Conservation (phyloP, 306 rosid species). For the Quercus variabilis region DNA sequence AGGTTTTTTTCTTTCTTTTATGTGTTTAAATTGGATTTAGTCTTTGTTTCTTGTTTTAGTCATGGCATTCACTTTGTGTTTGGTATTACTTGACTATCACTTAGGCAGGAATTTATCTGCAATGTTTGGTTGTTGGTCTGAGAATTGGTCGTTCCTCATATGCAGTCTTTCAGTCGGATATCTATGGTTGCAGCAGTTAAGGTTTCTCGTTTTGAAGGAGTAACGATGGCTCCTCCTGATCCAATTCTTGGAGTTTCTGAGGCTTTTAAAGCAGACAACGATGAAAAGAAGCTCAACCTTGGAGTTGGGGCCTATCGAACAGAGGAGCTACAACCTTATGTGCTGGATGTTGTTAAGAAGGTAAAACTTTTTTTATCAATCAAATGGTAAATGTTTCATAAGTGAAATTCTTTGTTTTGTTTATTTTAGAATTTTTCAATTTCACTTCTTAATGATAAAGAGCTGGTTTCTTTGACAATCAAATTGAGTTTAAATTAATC, state of each 20-base stretch:
- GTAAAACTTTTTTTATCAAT: slow-evolving; percentile 30
- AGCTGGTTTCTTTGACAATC: neutral
- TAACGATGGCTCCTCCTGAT: slow-evolving; percentile 95
- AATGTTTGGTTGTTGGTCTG: neutral
- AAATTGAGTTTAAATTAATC: slow-evolving; percentile 2
- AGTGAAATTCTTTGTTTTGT: neutral
- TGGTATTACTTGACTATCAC: neutral
- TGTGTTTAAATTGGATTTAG: neutral
- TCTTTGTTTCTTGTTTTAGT: neutral
- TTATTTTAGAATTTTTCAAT: neutral
- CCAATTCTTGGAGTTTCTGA: slow-evolving; percentile 99
- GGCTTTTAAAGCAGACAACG: slow-evolving; percentile 77
- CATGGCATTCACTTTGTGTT: neutral
- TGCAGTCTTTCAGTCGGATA: slow-evolving; percentile 66
- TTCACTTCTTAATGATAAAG: slow-evolving; percentile 10
- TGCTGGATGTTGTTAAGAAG: slow-evolving; percentile 89
- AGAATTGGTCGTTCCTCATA: slow-evolving; percentile 6
- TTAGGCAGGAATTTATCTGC: neutral
- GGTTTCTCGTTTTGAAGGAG: slow-evolving; percentile 83
- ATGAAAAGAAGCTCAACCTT: slow-evolving; percentile 77
- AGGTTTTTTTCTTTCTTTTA: neutral
- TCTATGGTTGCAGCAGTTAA: slow-evolving; percentile 69
- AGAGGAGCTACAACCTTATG: slow-evolving; percentile 85
- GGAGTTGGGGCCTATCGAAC: slow-evolving; percentile 98
- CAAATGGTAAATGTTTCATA: neutral